Evolutionary conservation across 805 yeast genomes (phyloP).

Genomic region (Ogataea glucozyma): DNA sequence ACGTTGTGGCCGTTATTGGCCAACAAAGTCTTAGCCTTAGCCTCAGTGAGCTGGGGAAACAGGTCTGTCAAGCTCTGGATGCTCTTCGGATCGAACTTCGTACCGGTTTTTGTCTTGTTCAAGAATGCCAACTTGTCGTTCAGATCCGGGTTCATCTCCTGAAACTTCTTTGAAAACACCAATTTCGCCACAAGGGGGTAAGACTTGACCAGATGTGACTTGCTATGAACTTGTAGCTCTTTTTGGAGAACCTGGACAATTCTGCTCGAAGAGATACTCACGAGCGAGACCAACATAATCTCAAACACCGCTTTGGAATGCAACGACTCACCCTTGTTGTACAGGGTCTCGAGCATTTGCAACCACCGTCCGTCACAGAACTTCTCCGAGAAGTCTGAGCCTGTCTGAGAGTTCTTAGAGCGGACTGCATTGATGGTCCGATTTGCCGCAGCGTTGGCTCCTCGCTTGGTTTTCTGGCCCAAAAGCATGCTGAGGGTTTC

Average conservation of each 20-base stretch:
- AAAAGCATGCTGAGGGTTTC: slow-evolving; percentile 46
- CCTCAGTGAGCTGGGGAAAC: slow-evolving; percentile 61
- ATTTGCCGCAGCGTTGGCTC: slow-evolving; percentile 4
- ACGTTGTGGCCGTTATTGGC: slow-evolving; percentile 49
- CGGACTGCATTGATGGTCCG: slow-evolving; percentile 19
- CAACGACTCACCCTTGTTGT: slow-evolving; percentile 56
- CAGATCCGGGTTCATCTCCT: slow-evolving; percentile 50
- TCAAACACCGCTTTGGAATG: slow-evolving; percentile 48
- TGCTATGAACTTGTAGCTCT: slow-evolving; percentile 46
- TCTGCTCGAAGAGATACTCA: slow-evolving; percentile 47
- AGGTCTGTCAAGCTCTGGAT: slow-evolving; percentile 51
- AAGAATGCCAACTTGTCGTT: slow-evolving; percentile 53
- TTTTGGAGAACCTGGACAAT: slow-evolving; percentile 43
- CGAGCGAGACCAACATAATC: slow-evolving; percentile 51
- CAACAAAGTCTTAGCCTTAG: slow-evolving; percentile 51
- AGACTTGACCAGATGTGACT: slow-evolving; percentile 41
- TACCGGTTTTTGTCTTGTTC: slow-evolving; percentile 18
- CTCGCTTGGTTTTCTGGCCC: slow-evolving; percentile 38
- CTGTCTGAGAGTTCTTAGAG: neutral
- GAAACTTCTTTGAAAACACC: slow-evolving; percentile 48
- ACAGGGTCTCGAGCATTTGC: slow-evolving; percentile 56
- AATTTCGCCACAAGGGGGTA: slow-evolving; percentile 60
- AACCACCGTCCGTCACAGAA: slow-evolving; percentile 62
- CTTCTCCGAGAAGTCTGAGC: slow-evolving; percentile 46
- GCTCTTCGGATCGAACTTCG: slow-evolving; percentile 37